Evolutionary conservation across 2,329 filamentous ascomycete species (phyloP).

Genomic region (Penicillium occitanis): DNA sequence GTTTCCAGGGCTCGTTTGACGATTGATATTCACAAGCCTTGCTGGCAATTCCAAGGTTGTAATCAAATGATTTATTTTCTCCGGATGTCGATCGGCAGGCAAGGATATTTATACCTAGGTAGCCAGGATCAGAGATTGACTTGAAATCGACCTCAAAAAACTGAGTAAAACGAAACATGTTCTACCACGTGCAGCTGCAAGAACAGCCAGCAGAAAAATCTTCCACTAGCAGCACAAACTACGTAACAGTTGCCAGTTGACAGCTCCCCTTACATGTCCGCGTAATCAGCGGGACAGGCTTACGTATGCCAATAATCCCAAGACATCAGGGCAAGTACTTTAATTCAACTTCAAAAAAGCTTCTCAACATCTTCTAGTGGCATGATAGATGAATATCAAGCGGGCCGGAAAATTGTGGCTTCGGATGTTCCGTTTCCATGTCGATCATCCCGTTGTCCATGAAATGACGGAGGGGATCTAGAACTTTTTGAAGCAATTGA

Average conservation of each 20-base stretch:
- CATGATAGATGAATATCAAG: neutral
- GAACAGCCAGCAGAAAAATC: neutral
- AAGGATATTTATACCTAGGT: too few species aligned
- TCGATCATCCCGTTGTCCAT: neutral
- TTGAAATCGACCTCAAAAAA: too few species aligned
- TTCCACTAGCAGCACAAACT: neutral
- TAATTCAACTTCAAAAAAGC: neutral
- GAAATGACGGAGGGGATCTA: neutral
- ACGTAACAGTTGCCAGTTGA: too few species aligned
- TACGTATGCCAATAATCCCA: neutral
- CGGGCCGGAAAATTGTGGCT: neutral
- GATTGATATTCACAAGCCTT: neutral
- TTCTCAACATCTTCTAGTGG: neutral
- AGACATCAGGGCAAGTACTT: neutral
- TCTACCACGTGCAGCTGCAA: neutral
- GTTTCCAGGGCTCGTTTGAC: too few species aligned
- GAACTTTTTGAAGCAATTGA: neutral
- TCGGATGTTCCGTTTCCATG: neutral
- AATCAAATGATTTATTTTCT: neutral
- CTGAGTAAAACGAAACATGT: neutral
- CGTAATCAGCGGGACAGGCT: neutral
- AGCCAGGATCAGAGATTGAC: too few species aligned
- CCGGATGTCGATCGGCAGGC: too few species aligned
- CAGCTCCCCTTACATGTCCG: neutral
- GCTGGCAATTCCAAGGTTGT: neutral